phyloP scores from a whole-genome alignment of 2,329 filamentous ascomycete genomes.

The Clathrospora elynae region DNA sequence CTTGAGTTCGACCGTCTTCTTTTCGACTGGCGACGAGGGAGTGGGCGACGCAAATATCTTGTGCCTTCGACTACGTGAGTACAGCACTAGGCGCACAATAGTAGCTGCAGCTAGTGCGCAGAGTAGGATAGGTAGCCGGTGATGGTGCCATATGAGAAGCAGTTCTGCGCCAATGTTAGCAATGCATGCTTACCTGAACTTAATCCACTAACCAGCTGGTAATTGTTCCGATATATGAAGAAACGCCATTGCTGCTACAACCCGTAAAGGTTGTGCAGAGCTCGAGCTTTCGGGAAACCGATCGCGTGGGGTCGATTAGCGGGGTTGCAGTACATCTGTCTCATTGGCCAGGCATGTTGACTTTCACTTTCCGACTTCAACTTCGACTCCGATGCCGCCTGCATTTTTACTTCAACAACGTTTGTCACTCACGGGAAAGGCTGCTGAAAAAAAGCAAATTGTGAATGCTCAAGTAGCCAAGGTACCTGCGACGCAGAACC shows the following conservation, averaged over 20 bases:
- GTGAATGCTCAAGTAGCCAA: too few species aligned
- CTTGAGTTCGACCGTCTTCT: conserved; percentile 38
- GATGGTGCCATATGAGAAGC: conserved; percentile 45
- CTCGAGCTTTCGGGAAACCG: conserved; percentile 24
- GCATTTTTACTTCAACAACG: too few species aligned
- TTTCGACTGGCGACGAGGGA: conserved; percentile 41
- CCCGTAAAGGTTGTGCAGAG: conserved; percentile 5
- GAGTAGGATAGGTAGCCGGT: conserved; percentile 43
- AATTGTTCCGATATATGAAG: conserved; percentile 17
- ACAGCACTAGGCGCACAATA: conserved; percentile 36
- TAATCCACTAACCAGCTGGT: conserved; percentile 20
- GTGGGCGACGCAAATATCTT: conserved; percentile 39
- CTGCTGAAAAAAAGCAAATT: too few species aligned
- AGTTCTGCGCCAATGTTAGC: conserved; percentile 34
- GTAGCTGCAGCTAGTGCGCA: conserved; percentile 37
- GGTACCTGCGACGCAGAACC: too few species aligned
- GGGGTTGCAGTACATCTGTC: conserved; percentile 13
- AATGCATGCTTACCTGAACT: background rate
- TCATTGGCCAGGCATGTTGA: too few species aligned
- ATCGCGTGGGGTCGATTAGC: conserved; percentile 27
- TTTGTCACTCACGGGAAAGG: too few species aligned
- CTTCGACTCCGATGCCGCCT: too few species aligned
- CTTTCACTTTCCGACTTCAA: too few species aligned
- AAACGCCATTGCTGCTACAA: conserved; percentile 21
- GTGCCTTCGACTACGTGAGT: conserved; percentile 33